Percentiles rank a stretch among this genome's conserved stretches.
Evolutionary conservation across 768 basidiomycete genomes (phyloP).

Genomic region (Calocybe cyanea): DNA sequence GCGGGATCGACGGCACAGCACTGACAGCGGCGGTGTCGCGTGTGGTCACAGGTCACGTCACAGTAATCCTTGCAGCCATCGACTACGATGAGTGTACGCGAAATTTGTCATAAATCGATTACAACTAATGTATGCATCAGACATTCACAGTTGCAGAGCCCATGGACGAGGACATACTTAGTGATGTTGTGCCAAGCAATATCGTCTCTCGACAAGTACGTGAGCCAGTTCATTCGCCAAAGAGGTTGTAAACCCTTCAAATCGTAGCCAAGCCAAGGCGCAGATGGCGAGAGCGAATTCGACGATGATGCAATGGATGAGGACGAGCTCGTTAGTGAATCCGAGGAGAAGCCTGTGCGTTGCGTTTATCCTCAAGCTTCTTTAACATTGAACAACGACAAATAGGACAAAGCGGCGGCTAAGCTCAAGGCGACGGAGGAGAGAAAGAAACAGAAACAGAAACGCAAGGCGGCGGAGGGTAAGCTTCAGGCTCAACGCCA

Average conservation of each 20-base stretch:
- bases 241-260: constrained; percentile 5
- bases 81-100: constrained; percentile 21
- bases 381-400: not conserved
- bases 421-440: constrained; percentile 12
- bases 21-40: constrained; percentile 9
- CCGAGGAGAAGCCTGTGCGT: constrained; percentile 35
- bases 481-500: constrained; percentile 68
- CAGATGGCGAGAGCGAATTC: constrained; percentile 73
- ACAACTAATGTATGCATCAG: constrained; percentile 16
- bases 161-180: constrained; percentile 77
- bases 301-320: constrained; percentile 57
- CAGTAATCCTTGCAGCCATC: constrained; percentile 6
- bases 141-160: constrained; percentile 35
- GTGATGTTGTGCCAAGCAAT: constrained; percentile 87
- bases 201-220: constrained; percentile 85
- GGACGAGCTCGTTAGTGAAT: constrained; percentile 59
- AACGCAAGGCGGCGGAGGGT: constrained; percentile 66
- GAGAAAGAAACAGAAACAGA: constrained; percentile 33
- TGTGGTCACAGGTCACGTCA: constrained; percentile 18
- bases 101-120: constrained; percentile 1
- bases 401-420: constrained; percentile 5
- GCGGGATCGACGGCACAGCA: no score
- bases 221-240: not conserved
- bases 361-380: constrained; percentile 6
- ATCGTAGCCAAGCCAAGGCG: constrained; percentile 56